These are phyloP conservation scores for Auricularia sp. DNA, from an alignment of 768 basidiomycete genomes.

Conservation along the genomic window DNA sequence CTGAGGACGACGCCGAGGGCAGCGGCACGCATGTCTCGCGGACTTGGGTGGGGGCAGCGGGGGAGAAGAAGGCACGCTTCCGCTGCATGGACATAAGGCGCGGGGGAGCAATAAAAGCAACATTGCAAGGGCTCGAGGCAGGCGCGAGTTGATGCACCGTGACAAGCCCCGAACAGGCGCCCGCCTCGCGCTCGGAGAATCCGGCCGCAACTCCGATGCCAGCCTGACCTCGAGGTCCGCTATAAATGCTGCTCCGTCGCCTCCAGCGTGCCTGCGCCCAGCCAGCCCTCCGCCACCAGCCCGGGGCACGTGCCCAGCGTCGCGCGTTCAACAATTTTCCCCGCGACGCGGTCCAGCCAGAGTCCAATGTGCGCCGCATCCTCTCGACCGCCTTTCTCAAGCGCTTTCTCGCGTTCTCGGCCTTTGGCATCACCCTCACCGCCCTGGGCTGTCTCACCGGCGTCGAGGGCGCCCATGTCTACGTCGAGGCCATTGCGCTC, in stretches of 20 bases:
- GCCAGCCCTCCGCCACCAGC: not conserved
- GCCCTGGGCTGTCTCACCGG: constrained; percentile 16
- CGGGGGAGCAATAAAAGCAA: not conserved
- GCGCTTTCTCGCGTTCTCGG: not conserved
- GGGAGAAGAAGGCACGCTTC: not conserved
- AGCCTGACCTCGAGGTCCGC: not conserved
- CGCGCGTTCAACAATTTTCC: not conserved
- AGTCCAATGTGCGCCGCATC: not conserved
- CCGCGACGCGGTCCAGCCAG: not conserved
- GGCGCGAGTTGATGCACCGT: not conserved
- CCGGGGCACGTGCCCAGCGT: not conserved
- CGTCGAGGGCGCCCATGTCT: constrained; percentile 52
- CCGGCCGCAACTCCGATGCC: not conserved
- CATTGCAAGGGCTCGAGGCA: not conserved
- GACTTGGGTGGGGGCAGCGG: not conserved
- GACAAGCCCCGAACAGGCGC: not conserved
- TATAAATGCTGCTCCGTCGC: not conserved
- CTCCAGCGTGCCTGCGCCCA: not conserved
- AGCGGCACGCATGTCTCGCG: not conserved
- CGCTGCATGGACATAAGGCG: not conserved
- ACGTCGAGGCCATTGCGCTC: constrained; percentile 48
- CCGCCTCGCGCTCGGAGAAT: not conserved
- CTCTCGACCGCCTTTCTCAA: not conserved
- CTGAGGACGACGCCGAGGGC: not conserved
- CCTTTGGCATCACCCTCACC: not conserved